Evolutionary conservation across 75 land plant genomes (phyloP), one percentile per base, ranked within the genome.

Genomic region (Picea sitchensis): DNA sequence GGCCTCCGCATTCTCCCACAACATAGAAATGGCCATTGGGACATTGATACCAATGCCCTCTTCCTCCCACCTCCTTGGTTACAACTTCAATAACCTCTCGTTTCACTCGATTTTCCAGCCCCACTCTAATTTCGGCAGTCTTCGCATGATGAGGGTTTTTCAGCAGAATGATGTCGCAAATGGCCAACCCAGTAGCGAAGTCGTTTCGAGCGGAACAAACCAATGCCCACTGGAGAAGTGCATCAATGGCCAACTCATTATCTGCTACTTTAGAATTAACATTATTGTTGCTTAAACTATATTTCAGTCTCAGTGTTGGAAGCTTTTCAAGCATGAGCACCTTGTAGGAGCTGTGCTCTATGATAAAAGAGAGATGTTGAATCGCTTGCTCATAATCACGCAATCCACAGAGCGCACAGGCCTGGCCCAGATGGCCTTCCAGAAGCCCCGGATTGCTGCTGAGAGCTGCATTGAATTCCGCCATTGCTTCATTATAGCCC

Each of bases 11-110:
- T 17, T 82, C 80, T 11, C 83, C 83, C 14, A 82, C 75, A 1
- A 61, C 73, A 32, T 82, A 82, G 73, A 47, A 72, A 68, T 82
- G 83, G 12, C 83, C 83, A 23, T 67, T 82, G 5, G 80, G 83
- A 44, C 83, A 82, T 58, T 82, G 23, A 30, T 67, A 82, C 83
- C 83, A 82, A 21, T 41, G 36, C 59, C 83, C 83, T 26, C 73
- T 64, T 32, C 58, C 74, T 8, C 83, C 65, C 20, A 76, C 80
- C 13, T 75, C 78, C 21, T 44, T 47, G 1, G 44, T 54, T 34
- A 54, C 54, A 12, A 56, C 72, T 44, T 44, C 61, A 7, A 81
- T 79, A 31, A 75, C 82, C 71, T 74, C 13, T 5, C 11, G 23
- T 30, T 47, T 17, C 20, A 15, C 4, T 38, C 62, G 21, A 61